Evolutionary conservation across 768 basidiomycete genomes (phyloP), one percentile per base, ranked within the genome.

Genomic region (Podaxis mareebaensis): DNA sequence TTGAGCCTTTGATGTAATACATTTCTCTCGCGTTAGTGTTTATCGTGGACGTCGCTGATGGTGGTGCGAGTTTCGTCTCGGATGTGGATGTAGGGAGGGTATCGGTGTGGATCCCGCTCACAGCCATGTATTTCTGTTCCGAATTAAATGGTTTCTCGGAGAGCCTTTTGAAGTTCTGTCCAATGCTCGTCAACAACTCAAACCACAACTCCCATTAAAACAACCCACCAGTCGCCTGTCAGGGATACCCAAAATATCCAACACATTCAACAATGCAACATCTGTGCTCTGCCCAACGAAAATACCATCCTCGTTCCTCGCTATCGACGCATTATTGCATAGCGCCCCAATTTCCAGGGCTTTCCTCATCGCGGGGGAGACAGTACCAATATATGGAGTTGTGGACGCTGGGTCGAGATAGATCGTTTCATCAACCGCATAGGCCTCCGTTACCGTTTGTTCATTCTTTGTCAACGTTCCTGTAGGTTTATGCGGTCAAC

Each of bases 391-490:
- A 60, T 71, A 80, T 61, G 68, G 76, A 40, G 72, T 66, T 1
- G 78, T 73, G 3, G 81, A 74, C 15, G 79, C 74, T 0, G 85
- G 84, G 65, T 93, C 89, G 20, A 97, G 74, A 53, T 81, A 81
- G 30, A 93, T 71, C 3, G 81, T 79, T 71, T 96, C 96, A 67
- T 97, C 96, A 7, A 96, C 91, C 0, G 88, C 81, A 73, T 97
- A 98, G 8, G 90, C 80, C 66, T 95, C 91, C 0, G 89, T 92
- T 2, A 98, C 93, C 0, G 95, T 97, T 79, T 96, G 95, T 69
- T 97, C 95, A 74, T 99, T 99, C 75, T 89, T 95, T 1, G 96
- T 99, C 64, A 98, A 76, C 0, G 96, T 99, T 20, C 95, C 93
- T 82, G 20, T 7, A 17, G 8, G 10, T 7, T 17, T n/a, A 83